phyloP scores from a whole-genome alignment of 2,329 filamentous ascomycete genomes.

The Hymenoscyphus infarciens region DNA sequence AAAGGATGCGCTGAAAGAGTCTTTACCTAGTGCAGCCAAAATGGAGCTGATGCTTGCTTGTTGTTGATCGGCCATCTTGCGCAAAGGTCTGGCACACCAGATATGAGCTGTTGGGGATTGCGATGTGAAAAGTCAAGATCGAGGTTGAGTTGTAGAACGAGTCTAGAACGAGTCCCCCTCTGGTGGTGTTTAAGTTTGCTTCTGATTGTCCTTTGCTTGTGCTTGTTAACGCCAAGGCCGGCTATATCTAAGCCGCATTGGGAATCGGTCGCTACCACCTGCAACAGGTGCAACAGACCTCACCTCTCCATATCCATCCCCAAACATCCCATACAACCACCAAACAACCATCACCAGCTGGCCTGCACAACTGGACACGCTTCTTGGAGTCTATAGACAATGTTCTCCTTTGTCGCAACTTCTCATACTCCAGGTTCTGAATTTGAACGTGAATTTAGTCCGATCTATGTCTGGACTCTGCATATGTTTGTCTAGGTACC shows the following conservation, averaged over 20 bases:
- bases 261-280: neutral
- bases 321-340: neutral
- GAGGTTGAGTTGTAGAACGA: neutral
- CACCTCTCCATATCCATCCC: neutral
- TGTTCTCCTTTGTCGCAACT: no score
- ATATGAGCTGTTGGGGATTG: neutral
- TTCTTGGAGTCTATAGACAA: no score
- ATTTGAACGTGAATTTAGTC: no score
- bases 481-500: no score
- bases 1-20: constrained; percentile 12
- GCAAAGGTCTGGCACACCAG: neutral
- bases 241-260: neutral
- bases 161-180: neutral
- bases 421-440: no score
- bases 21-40: constrained; percentile 47
- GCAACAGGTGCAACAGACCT: no score
- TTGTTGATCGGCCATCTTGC: constrained; percentile 41
- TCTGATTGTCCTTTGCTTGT: neutral
- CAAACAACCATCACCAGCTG: no score
- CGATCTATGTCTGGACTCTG: no score
- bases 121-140: neutral
- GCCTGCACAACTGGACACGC: no score
- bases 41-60: constrained; percentile 48
- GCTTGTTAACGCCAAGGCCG: neutral
- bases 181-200: neutral